These are phyloP conservation scores for Herpetospermum pedunculosum DNA, from an alignment of 306 rosid species.

Conservation along the genomic window DNA sequence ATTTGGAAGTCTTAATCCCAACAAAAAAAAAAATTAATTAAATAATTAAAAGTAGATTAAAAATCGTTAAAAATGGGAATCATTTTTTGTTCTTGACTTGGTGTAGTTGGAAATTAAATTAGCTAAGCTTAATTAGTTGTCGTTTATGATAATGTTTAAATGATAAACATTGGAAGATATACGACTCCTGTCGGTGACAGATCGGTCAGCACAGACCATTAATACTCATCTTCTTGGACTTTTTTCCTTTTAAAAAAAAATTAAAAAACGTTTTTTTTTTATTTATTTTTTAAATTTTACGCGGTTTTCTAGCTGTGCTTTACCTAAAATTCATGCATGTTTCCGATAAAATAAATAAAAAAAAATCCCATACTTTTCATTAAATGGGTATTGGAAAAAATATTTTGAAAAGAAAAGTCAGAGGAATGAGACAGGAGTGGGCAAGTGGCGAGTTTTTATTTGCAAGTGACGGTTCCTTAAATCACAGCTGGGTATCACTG, in stretches of 20 bases:
- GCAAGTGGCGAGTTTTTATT: constrained; percentile 1
- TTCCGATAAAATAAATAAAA: neutral
- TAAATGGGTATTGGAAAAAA: neutral
- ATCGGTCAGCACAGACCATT: neutral
- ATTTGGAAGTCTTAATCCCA: neutral
- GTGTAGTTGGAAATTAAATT: neutral
- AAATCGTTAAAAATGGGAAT: neutral
- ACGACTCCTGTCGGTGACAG: constrained; percentile 8
- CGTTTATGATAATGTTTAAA: neutral
- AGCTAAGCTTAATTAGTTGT: constrained; percentile 1
- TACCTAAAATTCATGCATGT: neutral
- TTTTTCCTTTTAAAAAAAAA: neutral
- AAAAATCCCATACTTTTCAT: neutral
- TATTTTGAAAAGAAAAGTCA: neutral
- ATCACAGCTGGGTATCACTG: neutral
- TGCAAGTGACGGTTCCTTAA: neutral
- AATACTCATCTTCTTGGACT: neutral
- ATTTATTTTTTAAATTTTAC: neutral
- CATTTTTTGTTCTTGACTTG: neutral
- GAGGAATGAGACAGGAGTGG: neutral
- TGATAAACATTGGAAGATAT: neutral
- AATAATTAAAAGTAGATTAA: neutral
- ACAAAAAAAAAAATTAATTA: neutral
- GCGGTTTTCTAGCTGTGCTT: constrained; percentile 10
- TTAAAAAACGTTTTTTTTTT: neutral